These are phyloP conservation scores for Stachybotrys chlorohalonatus DNA, from an alignment of 2,329 filamentous ascomycete species.

Conservation along the genomic window DNA sequence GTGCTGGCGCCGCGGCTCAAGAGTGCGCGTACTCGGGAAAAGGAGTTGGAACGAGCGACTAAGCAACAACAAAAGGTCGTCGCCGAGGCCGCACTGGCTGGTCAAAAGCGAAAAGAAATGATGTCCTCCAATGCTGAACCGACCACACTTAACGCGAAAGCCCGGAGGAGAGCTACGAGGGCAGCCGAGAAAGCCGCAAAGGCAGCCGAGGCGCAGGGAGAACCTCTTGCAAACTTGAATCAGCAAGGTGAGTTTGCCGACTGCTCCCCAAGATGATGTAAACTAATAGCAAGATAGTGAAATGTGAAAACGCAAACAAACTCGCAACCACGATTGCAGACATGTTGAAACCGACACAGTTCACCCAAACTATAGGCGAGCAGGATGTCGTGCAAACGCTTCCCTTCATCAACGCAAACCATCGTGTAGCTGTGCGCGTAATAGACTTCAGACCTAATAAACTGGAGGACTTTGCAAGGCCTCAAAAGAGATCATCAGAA, in stretches of 20 bases:
- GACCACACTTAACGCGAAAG: conserved; percentile 16
- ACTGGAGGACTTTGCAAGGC: conserved; percentile 61
- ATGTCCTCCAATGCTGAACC: conserved; percentile 14
- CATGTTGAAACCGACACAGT: conserved; percentile 27
- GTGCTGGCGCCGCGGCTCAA: conserved; percentile 38
- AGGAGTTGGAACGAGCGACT: conserved; percentile 50
- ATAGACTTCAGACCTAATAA: conserved; percentile 68
- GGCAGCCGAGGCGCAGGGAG: conserved; percentile 13
- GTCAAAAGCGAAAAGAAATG: conserved; percentile 27
- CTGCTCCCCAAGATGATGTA: not conserved
- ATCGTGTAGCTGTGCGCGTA: conserved; percentile 63
- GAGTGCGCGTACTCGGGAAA: conserved; percentile 53
- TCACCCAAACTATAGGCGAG: conserved; percentile 34
- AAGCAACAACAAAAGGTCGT: conserved; percentile 29
- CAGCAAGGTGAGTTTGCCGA: conserved; percentile 13
- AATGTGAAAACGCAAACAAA: conserved; percentile 33
- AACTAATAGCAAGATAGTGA: conserved; percentile 26
- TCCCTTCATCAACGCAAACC: conserved; percentile 68
- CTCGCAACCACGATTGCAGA: conserved; percentile 24
- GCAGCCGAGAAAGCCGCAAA: conserved; percentile 6
- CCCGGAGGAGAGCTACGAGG: conserved; percentile 10
- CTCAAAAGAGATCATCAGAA: conserved; percentile 31
- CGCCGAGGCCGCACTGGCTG: conserved; percentile 23
- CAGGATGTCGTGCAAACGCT: conserved; percentile 31
- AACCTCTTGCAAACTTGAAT: conserved; percentile 19